A percentile compares a stretch with the other conserved stretches of the same genome.
These are phyloP conservation scores for Niveomyces coronatus DNA, from an alignment of 2,329 filamentous ascomycete genomes.

Conservation along the genomic window DNA sequence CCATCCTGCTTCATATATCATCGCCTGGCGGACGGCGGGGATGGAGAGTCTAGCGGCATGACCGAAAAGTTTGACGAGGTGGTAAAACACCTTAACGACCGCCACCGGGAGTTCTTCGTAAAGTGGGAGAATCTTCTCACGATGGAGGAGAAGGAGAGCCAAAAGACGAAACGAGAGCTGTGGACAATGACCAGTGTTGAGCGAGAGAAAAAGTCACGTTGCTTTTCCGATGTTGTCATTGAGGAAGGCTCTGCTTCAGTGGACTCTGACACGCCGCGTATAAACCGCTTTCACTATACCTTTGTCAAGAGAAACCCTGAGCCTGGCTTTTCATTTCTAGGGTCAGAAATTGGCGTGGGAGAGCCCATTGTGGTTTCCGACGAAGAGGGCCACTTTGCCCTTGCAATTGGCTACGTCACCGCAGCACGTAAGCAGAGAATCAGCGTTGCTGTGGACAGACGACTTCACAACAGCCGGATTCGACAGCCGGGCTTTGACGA, in stretches of 20 bases:
- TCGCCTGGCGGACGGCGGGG: conserved; percentile 75
- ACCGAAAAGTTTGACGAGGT: conserved; percentile 73
- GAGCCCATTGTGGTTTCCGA: conserved; percentile 96
- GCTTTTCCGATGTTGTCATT: conserved; percentile 80
- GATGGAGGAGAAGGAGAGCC: conserved; percentile 84
- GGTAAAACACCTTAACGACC: conserved; percentile 63
- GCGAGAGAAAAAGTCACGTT: conserved; percentile 78
- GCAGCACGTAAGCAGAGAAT: conserved; percentile 66
- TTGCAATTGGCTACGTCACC: conserved; percentile 85
- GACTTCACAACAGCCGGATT: conserved; percentile 76
- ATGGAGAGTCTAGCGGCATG: conserved; percentile 71
- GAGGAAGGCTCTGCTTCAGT: conserved; percentile 65
- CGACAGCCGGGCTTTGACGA: conserved; percentile 68
- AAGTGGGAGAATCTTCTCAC: conserved; percentile 93
- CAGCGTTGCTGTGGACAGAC: conserved; percentile 80
- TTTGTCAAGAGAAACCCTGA: conserved; percentile 60
- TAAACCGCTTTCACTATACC: conserved; percentile 83
- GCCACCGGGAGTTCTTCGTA: conserved; percentile 73
- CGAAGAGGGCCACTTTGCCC: conserved; percentile 86
- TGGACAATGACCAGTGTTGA: conserved; percentile 94
- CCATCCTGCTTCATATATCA: conserved; percentile 89
- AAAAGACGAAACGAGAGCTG: conserved; percentile 77
- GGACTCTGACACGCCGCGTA: conserved; percentile 62
- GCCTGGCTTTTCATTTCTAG: conserved; percentile 69
- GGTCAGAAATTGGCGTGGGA: conserved; percentile 77